Evolutionary conservation across 1,139 yeast species (phyloP).

Genomic region (Zygosaccharomyces sapae): DNA sequence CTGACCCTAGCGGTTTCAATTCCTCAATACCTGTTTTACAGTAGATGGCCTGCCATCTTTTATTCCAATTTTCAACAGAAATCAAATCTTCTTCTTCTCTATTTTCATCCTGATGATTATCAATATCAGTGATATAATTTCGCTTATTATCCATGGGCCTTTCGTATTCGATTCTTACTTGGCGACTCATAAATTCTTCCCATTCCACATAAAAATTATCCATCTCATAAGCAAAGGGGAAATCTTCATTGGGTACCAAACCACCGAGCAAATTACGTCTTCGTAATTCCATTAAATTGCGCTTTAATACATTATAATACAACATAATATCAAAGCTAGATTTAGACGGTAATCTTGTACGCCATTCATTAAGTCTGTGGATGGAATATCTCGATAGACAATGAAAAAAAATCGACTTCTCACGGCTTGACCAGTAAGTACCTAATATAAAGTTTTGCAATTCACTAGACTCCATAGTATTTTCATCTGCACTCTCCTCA

Average conservation of each 20-base stretch:
- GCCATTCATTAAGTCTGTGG: conserved; percentile 34
- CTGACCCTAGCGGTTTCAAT: conserved; percentile 15
- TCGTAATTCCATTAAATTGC: conserved; percentile 22
- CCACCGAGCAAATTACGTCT: conserved; percentile 16
- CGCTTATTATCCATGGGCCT: conserved; percentile 5
- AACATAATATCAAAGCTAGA: conserved; percentile 29
- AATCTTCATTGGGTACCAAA: conserved; percentile 21
- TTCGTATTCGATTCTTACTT: conserved; percentile 12
- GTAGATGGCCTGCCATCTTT: conserved; percentile 30
- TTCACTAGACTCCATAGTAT: conserved; percentile 1
- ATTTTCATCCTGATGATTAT: background rate
- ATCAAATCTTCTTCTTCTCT: conserved; percentile 15
- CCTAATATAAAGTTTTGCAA: conserved; percentile 19
- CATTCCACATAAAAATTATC: conserved; percentile 26
- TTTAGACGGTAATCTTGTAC: conserved; percentile 20
- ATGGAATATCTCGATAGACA: conserved; percentile 31
- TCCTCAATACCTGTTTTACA: conserved; percentile 23
- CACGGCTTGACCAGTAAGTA: conserved; percentile 27
- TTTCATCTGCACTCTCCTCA: conserved; percentile 10
- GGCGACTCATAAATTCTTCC: conserved; percentile 27
- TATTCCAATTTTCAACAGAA: conserved; percentile 27
- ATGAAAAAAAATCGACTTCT: conserved; percentile 32
- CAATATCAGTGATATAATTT: no score
- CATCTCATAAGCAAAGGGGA: conserved; percentile 37
- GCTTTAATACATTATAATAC: conserved; percentile 27